Evolutionary conservation across 1,284 basidiomycete species (phyloP).

Genomic region (Agaricales sp.): DNA sequence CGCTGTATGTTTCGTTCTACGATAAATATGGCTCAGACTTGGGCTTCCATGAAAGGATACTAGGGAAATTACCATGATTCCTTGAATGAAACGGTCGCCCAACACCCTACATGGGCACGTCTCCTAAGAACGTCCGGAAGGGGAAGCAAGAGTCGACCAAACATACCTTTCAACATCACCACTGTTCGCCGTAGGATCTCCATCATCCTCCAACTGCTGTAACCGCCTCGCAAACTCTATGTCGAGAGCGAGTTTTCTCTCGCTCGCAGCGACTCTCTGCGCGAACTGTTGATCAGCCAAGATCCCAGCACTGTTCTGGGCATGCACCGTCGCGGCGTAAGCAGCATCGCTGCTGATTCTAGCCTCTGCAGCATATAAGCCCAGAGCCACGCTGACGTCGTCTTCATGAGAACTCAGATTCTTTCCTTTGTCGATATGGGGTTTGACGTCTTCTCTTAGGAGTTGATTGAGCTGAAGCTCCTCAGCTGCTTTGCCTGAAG

Average conservation of each 20-base stretch:
- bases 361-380: slow-evolving; percentile 20
- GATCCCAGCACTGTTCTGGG: slow-evolving; percentile 15
- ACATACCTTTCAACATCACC: slow-evolving; percentile 23
- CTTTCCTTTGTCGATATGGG: slow-evolving; percentile 14
- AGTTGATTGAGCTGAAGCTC: slow-evolving; percentile 21
- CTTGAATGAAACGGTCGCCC: slow-evolving; percentile 13
- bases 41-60: too few species aligned
- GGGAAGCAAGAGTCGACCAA: slow-evolving; percentile 16
- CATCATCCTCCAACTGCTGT: slow-evolving; percentile 20
- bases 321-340: slow-evolving; percentile 24
- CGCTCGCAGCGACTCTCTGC: slow-evolving; percentile 26
- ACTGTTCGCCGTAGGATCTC: slow-evolving; percentile 16
- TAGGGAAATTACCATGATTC: slow-evolving; percentile 17
- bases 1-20: slow-evolving; percentile 21
- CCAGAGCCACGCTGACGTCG: slow-evolving; percentile 22
- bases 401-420: slow-evolving; percentile 3
- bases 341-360: slow-evolving; percentile 21
- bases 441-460: slow-evolving; percentile 15
- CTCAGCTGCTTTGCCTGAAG: slow-evolving; percentile 21
- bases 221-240: slow-evolving; percentile 27
- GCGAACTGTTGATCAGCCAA: slow-evolving; percentile 22
- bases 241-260: slow-evolving; percentile 27
- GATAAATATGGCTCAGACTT: not conserved
- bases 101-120: too few species aligned
- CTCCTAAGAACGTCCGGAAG: slow-evolving; percentile 10